Evolutionary conservation across 169 alveolate genomes (phyloP).

Genomic region (Cryptosporidium muris): DNA sequence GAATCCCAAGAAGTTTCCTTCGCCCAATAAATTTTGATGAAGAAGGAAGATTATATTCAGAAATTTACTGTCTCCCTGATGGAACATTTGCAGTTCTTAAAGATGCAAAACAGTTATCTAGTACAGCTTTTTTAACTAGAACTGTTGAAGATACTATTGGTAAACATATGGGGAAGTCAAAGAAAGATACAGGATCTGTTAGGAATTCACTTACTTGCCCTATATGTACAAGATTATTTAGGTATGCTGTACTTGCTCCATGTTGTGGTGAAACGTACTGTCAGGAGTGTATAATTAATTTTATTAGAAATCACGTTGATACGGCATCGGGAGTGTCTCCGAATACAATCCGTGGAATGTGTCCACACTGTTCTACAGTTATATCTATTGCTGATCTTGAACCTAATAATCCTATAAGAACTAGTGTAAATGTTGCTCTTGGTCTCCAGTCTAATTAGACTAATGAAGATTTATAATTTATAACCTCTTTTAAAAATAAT

Average conservation of each 20-base stretch:
- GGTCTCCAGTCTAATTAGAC: conserved; percentile 48
- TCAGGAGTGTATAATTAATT: conserved; percentile 72
- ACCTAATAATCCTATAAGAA: conserved; percentile 67
- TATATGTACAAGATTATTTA: conserved; percentile 80
- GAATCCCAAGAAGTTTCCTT: conserved; percentile 84
- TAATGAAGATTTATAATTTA: neutral
- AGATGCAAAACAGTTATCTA: conserved; percentile 84
- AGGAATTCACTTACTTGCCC: conserved; percentile 76
- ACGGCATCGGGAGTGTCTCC: conserved; percentile 65
- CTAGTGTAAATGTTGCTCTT: conserved; percentile 69
- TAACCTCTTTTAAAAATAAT: neutral
- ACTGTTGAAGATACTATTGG: conserved; percentile 85
- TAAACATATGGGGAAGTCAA: conserved; percentile 72
- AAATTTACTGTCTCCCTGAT: conserved; percentile 81
- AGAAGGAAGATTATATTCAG: conserved; percentile 71
- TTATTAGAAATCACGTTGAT: conserved; percentile 52
- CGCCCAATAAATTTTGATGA: conserved; percentile 81
- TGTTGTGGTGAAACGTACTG: conserved; percentile 88
- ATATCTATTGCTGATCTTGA: conserved; percentile 66
- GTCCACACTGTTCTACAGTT: conserved; percentile 70
- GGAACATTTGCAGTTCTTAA: conserved; percentile 85
- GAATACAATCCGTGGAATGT: conserved; percentile 45
- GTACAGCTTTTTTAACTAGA: conserved; percentile 85
- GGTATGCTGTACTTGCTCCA: conserved; percentile 81
- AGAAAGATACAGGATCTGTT: conserved; percentile 60